Percentiles rank a stretch among this genome's conserved stretches.
Conservation (phyloP, 345 rosid species). For the Cardamine chenopodiifolia region DNA sequence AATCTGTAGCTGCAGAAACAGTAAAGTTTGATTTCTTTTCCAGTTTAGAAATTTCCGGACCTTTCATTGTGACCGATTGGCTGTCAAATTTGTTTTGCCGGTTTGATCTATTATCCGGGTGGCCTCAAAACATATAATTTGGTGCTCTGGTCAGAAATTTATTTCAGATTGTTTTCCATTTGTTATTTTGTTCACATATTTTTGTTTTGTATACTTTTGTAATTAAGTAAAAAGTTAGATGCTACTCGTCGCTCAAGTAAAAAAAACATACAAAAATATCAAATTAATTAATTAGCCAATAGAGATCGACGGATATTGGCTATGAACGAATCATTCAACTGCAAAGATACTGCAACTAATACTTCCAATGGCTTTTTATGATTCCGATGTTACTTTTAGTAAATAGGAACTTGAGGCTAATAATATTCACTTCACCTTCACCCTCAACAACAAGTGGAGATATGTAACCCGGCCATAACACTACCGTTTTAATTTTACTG, state of each 20-base stretch:
- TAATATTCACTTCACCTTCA: constrained; percentile 3
- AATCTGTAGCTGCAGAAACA: no score
- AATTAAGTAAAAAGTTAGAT: not conserved
- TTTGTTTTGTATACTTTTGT: not conserved
- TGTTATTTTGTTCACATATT: not conserved
- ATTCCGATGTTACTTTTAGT: constrained; percentile 1
- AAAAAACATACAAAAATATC: not conserved
- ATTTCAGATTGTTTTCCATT: not conserved
- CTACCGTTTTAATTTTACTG: not conserved
- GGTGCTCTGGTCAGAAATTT: not conserved
- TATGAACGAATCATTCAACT: constrained; percentile 15
- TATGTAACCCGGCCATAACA: not conserved
- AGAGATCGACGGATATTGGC: constrained; percentile 2
- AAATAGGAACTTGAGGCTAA: not conserved
- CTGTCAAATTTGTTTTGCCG: not conserved
- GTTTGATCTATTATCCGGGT: no score
- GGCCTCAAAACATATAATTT: not conserved
- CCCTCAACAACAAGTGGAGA: not conserved
- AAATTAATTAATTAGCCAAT: not conserved
- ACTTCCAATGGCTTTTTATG: not conserved
- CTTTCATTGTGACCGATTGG: not conserved
- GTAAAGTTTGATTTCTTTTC: no score
- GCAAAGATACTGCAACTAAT: constrained; percentile 15
- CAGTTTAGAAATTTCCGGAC: no score
- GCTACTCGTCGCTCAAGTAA: not conserved